Percentiles rank a stretch among this genome's conserved stretches.
Conservation (phyloP, 805 yeast species). For the Kazachstania viticola region DNA sequence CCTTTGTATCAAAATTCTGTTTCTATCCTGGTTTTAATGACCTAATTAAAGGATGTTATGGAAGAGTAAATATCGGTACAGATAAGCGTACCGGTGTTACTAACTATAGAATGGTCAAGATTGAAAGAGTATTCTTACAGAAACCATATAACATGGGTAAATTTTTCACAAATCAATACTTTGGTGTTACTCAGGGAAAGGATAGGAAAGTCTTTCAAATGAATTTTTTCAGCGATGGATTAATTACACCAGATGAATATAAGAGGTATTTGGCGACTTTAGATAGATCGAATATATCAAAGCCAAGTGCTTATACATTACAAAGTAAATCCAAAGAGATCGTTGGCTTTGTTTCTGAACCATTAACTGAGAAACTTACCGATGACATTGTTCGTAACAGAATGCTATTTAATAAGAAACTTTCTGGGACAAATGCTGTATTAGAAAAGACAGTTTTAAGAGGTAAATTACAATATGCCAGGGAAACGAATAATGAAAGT, state of each 20-base stretch:
- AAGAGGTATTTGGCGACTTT: constrained; percentile 54
- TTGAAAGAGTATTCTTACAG: constrained; percentile 49
- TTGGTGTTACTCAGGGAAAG: constrained; percentile 76
- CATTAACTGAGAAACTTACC: constrained; percentile 61
- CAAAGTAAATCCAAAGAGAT: constrained; percentile 55
- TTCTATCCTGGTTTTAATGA: constrained; percentile 74
- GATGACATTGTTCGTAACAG: constrained; percentile 69
- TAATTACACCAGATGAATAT: constrained; percentile 61
- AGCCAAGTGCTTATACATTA: constrained; percentile 52
- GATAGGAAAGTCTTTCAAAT: constrained; percentile 66
- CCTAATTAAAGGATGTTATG: constrained; percentile 61
- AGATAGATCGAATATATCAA: constrained; percentile 36
- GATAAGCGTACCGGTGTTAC: constrained; percentile 50
- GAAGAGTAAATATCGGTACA: constrained; percentile 70
- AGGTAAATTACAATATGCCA: constrained; percentile 68
- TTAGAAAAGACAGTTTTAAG: constrained; percentile 57
- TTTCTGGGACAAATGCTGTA: constrained; percentile 64
- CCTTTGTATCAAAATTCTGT: constrained; percentile 60
- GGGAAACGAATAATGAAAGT: constrained; percentile 40
- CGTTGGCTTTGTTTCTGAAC: constrained; percentile 48
- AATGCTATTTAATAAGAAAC: constrained; percentile 44
- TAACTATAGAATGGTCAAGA: constrained; percentile 73
- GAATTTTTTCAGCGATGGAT: constrained; percentile 68
- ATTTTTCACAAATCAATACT: constrained; percentile 42
- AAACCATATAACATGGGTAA: constrained; percentile 41